phyloP scores from a whole-genome alignment of 257 asterid genomes.

The Schizonepeta tenuifolia region DNA sequence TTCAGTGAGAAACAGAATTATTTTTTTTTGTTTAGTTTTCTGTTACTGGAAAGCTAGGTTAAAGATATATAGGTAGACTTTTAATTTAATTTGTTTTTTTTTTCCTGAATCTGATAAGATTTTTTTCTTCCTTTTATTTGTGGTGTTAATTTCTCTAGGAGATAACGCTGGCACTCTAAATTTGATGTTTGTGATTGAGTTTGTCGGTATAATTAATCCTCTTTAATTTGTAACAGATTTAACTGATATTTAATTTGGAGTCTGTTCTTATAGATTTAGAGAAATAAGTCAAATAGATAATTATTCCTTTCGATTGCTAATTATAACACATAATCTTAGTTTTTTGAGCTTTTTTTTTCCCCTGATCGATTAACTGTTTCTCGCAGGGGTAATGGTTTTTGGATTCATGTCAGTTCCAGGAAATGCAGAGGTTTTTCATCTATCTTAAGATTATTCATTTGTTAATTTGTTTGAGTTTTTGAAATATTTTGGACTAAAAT shows the following conservation, averaged over 20 bases:
- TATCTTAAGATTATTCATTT: conserved; percentile 22
- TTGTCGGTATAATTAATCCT: not conserved
- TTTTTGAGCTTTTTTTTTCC: too few relatives aligned
- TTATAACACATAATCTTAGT: not conserved
- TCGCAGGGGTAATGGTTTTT: conserved; percentile 37
- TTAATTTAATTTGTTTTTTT: not conserved
- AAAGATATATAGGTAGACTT: not conserved
- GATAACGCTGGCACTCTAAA: not conserved
- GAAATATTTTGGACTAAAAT: conserved; percentile 21
- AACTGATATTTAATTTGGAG: not conserved
- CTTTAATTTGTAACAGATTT: conserved; percentile 13
- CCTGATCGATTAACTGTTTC: conserved; percentile 17
- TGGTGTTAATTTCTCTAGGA: conserved; percentile 8
- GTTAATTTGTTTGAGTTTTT: conserved; percentile 3
- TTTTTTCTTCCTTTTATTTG: not conserved
- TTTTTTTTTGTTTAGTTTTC: not conserved
- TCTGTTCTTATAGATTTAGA: not conserved
- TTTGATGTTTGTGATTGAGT: not conserved
- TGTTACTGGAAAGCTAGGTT: conserved; percentile 19
- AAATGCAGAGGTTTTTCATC: conserved; percentile 55
- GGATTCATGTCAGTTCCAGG: conserved; percentile 56
- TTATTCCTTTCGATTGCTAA: not conserved
- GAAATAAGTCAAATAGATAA: not conserved
- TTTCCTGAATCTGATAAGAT: conserved; percentile 20
- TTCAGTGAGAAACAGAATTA: not conserved